phyloP scores from a whole-genome alignment of 495 filamentous ascomycete genomes.

The Penicillium nucicola region DNA sequence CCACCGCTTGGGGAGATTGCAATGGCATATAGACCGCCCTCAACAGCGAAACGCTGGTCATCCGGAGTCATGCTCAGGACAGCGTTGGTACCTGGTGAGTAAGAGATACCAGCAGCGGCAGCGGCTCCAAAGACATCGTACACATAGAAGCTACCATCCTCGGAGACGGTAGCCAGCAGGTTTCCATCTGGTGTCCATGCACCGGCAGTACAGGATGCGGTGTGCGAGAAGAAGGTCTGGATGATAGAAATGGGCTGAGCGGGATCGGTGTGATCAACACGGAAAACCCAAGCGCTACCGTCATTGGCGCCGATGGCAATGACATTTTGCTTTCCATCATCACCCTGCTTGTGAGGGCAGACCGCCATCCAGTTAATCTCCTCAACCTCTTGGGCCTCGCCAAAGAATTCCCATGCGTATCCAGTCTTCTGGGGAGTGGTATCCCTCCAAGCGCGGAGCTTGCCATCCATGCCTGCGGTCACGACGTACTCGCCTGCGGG shows the following conservation, averaged over 20 bases:
- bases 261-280: slow-evolving; percentile 63
- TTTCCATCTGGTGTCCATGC: slow-evolving; percentile 87
- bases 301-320: slow-evolving; percentile 89
- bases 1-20: slow-evolving; percentile 73
- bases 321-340: slow-evolving; percentile 67
- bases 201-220: slow-evolving; percentile 81
- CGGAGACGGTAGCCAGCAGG: slow-evolving; percentile 83
- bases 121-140: slow-evolving; percentile 90
- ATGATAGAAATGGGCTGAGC: slow-evolving; percentile 69
- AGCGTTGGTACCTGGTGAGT: slow-evolving; percentile 62
- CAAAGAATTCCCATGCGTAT: slow-evolving; percentile 58
- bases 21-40: slow-evolving; percentile 85
- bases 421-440: slow-evolving; percentile 39
- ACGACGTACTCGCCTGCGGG: slow-evolving; percentile 81
- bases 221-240: slow-evolving; percentile 89
- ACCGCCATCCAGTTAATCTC: slow-evolving; percentile 89
- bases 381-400: slow-evolving; percentile 78
- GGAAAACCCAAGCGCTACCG: slow-evolving; percentile 93
- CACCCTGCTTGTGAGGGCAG: slow-evolving; percentile 61
- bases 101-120: slow-evolving; percentile 67
- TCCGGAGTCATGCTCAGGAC: slow-evolving; percentile 76
- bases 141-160: slow-evolving; percentile 85
- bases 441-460: slow-evolving; percentile 54
- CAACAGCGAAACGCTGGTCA: slow-evolving; percentile 88
- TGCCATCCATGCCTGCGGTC: slow-evolving; percentile 82